Conservation (phyloP, 192 early-diverging fungal genomes). For the Nowakowskiella sp. region DNA sequence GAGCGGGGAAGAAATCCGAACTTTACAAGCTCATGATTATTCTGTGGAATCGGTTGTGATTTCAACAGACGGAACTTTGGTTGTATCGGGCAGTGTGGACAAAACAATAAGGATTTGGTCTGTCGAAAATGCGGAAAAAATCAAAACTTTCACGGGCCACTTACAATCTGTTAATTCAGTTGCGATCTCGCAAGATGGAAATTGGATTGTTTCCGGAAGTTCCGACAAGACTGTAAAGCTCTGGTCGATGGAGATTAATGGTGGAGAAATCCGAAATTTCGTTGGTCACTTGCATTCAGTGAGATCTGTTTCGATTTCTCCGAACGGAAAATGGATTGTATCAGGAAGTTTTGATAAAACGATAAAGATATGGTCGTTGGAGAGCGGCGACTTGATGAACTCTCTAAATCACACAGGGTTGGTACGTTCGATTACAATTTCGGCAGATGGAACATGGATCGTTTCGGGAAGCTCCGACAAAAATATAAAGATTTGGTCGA, state of each 20-base stretch:
- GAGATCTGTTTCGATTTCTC: no score
- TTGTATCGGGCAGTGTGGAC: background rate
- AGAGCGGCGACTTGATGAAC: background rate
- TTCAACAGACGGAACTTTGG: background rate
- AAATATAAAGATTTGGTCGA: slow-evolving; percentile 61
- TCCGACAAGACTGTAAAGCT: slow-evolving; percentile 13
- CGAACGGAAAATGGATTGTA: no score
- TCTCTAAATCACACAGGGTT: slow-evolving; percentile 10
- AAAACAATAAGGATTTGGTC: background rate
- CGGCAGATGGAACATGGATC: slow-evolving; percentile 65
- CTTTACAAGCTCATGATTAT: background rate
- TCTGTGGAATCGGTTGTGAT: background rate
- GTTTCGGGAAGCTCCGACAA: slow-evolving; percentile 50
- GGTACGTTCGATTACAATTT: slow-evolving; percentile 28
- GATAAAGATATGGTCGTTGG: background rate
- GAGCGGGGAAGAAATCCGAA: background rate
- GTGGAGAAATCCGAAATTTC: no score
- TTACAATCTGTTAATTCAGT: slow-evolving; percentile 10
- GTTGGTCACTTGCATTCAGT: no score
- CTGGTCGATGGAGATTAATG: background rate
- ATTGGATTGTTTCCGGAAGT: slow-evolving; percentile 1
- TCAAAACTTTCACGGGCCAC: no score
- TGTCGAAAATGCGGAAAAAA: background rate
- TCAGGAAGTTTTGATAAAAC: slow-evolving; percentile 4
- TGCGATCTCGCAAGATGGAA: slow-evolving; percentile 6